Conservation (phyloP, 208 protist species). For the Acanthamoeba sp. region DNA sequence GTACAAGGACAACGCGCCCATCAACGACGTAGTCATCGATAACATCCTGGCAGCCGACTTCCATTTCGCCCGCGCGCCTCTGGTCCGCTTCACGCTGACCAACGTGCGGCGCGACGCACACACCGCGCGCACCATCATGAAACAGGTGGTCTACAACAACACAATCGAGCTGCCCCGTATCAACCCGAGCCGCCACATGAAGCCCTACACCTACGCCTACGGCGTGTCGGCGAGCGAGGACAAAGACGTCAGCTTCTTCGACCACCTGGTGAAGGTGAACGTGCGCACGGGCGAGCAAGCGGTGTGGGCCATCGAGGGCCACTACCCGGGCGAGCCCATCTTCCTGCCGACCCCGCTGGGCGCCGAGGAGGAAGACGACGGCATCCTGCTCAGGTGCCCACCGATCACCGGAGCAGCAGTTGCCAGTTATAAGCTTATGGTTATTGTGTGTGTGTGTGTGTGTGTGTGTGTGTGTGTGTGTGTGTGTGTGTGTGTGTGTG, state of each 20-base stretch:
- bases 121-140: not conserved
- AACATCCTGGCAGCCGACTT: not conserved
- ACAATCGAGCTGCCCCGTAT: slow-evolving; percentile 30
- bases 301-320: not conserved
- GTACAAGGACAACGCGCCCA: not conserved
- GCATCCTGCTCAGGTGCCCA: slow-evolving; percentile 2
- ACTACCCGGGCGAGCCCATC: not conserved
- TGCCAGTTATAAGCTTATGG: too few relatives aligned
- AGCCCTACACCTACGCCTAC: slow-evolving; percentile 5
- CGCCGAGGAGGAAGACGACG: not conserved
- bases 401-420: too few relatives aligned
- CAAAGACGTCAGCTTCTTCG: not conserved
- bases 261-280: not conserved
- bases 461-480: not conserved
- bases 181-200: not conserved
- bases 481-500: not conserved
- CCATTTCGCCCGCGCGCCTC: not conserved
- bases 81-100: slow-evolving; percentile 1
- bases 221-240: not conserved
- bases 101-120: not conserved
- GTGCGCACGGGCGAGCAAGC: not conserved
- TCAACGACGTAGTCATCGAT: not conserved
- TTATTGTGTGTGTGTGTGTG: not conserved
- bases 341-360: not conserved
- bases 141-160: not conserved